A percentile compares a stretch with the other conserved stretches of the same genome.
phyloP scores from a whole-genome alignment of 345 rosid species.

The Erysimum cheiranthoides region DNA sequence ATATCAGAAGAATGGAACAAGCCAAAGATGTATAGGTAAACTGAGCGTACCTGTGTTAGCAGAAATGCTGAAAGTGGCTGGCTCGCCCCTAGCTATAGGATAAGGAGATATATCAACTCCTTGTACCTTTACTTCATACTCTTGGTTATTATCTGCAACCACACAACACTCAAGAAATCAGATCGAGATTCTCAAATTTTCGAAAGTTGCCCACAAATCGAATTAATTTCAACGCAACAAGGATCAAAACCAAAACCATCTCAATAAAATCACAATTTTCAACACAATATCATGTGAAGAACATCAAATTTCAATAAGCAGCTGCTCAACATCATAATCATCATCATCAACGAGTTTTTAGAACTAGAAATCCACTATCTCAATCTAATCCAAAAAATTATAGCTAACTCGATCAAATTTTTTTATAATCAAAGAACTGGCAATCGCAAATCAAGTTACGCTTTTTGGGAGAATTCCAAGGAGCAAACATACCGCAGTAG shows the following conservation, averaged over 20 bases:
- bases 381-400: not conserved
- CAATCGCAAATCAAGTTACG: not conserved
- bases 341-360: not conserved
- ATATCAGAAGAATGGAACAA: conserved; percentile 13
- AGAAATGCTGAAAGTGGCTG: conserved; percentile 71
- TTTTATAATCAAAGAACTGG: not conserved
- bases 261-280: not conserved
- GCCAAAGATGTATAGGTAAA: not conserved
- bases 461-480: not conserved
- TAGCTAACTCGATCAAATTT: conserved; percentile 2
- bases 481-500: conserved; percentile 65
- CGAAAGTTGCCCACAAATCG: not conserved
- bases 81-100: conserved; percentile 62
- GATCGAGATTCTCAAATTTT: conserved; percentile 29
- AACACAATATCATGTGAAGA: too few species aligned
- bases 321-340: not conserved
- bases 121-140: conserved; percentile 62
- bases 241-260: not conserved
- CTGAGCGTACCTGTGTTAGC: conserved; percentile 59
- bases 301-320: not conserved
- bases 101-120: conserved; percentile 72
- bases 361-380: not conserved
- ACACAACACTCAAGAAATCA: conserved; percentile 21
- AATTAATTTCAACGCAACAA: not conserved
- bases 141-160: conserved; percentile 59